Conservation (phyloP, 305 asterid species). For the Plantago coronopus region DNA sequence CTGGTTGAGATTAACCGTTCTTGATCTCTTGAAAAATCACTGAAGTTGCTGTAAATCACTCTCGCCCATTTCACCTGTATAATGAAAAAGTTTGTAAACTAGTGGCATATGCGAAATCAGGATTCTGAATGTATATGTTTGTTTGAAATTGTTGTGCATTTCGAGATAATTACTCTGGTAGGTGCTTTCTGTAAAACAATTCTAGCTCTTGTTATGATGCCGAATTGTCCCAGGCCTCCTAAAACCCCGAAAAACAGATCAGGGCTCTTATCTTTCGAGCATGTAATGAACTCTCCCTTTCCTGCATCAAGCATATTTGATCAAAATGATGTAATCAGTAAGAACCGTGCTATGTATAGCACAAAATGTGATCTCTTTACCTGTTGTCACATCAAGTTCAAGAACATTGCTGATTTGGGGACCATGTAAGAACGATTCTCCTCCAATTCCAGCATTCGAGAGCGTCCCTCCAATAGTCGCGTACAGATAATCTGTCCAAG, state of each 20-base stretch:
- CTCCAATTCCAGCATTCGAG: conserved; percentile 70
- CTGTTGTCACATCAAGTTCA: conserved; percentile 60
- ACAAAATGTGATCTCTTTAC: too few species aligned
- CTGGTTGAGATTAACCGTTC: conserved; percentile 54
- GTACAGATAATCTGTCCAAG: conserved; percentile 74
- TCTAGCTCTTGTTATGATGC: conserved; percentile 75
- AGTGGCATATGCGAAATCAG: neutral
- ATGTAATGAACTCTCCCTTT: conserved; percentile 49
- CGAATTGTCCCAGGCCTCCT: conserved; percentile 82
- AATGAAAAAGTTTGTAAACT: neutral
- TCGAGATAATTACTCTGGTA: conserved; percentile 42
- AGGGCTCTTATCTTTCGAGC: conserved; percentile 43
- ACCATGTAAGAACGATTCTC: conserved; percentile 56
- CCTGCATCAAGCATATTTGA: conserved; percentile 28
- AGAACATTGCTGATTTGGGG: conserved; percentile 65
- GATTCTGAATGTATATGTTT: too few species aligned
- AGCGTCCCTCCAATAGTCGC: conserved; percentile 65
- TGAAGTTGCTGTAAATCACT: conserved; percentile 53
- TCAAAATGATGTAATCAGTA: neutral
- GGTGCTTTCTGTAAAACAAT: conserved; percentile 60
- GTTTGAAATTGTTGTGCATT: too few species aligned
- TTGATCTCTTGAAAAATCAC: conserved; percentile 54
- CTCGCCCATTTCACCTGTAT: conserved; percentile 65
- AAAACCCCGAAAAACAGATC: conserved; percentile 59
- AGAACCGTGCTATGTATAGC: too few species aligned